Evolutionary conservation across 164 flowering plant genomes (phyloP).

Genomic region (Sextonia rubra): DNA sequence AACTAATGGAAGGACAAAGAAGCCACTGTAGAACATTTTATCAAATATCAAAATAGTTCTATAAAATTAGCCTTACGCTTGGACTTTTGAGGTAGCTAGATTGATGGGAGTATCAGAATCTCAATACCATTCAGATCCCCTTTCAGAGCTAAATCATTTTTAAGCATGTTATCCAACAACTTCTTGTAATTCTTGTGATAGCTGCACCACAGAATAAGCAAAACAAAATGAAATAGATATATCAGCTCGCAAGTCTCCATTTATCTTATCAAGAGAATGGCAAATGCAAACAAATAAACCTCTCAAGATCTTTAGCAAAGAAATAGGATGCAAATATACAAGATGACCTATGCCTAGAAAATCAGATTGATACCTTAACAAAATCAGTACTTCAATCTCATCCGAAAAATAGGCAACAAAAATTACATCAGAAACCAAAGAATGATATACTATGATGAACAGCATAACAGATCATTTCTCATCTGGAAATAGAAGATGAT

Average conservation of each 20-base stretch:
- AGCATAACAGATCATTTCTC: too few relatives aligned
- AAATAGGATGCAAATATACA: too few relatives aligned
- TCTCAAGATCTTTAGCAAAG: conserved; percentile 81
- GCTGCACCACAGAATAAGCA: conserved; percentile 34
- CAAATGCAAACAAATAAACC: conserved; percentile 34
- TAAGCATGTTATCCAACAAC: conserved; percentile 69
- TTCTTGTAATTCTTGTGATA: conserved; percentile 60
- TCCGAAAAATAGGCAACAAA: too few relatives aligned
- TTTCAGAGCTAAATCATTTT: conserved; percentile 82
- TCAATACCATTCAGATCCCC: conserved; percentile 73
- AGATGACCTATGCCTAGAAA: too few relatives aligned
- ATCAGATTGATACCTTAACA: too few relatives aligned
- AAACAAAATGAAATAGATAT: conserved; percentile 4
- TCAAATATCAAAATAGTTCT: not conserved
- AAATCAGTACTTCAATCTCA: too few relatives aligned
- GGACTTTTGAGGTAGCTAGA: conserved; percentile 65
- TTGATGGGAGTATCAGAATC: conserved; percentile 80
- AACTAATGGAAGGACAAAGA: not conserved
- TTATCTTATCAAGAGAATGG: not conserved
- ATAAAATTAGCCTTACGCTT: conserved; percentile 59
- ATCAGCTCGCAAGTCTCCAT: not conserved
- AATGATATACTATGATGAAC: too few relatives aligned
- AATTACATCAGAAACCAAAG: too few relatives aligned
- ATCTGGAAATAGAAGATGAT: too few relatives aligned
- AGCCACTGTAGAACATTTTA: too few relatives aligned